These are phyloP conservation scores for Cercophora sp. DNA, from an alignment of 495 filamentous ascomycete species.

Conservation along the genomic window DNA sequence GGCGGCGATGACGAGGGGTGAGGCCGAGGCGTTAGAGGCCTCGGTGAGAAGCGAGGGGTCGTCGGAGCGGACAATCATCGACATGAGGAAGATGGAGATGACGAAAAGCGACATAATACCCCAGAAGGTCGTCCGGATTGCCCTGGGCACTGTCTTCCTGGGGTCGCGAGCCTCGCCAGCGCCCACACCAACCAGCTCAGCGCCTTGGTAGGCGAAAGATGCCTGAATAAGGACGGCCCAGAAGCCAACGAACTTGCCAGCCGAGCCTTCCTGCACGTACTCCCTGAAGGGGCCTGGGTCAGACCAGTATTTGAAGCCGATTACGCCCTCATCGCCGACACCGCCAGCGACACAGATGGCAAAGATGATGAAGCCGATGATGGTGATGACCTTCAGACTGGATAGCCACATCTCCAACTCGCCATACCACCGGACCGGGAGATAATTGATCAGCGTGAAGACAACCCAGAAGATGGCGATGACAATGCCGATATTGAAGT, in stretches of 20 bases:
- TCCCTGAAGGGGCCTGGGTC: constrained; percentile 65
- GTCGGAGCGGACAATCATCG: constrained; percentile 59
- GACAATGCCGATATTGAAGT: constrained; percentile 57
- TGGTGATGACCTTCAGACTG: constrained; percentile 70
- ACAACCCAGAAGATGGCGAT: constrained; percentile 73
- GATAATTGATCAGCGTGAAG: constrained; percentile 62
- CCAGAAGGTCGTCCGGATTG: constrained; percentile 54
- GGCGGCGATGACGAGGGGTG: constrained; percentile 69
- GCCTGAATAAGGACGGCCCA: constrained; percentile 47
- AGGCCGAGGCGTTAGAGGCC: constrained; percentile 53
- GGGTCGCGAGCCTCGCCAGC: constrained; percentile 65
- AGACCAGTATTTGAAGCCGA: constrained; percentile 72
- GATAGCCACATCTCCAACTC: constrained; percentile 74
- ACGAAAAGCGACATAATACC: constrained; percentile 64
- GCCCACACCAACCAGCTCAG: constrained; percentile 63
- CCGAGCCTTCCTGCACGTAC: constrained; percentile 39
- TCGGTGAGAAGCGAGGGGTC: constrained; percentile 45
- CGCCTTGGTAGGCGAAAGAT: constrained; percentile 45
- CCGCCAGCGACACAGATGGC: constrained; percentile 66
- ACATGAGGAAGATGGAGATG: constrained; percentile 62
- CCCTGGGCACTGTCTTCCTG: constrained; percentile 50
- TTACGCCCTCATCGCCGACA: constrained; percentile 57
- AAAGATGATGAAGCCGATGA: constrained; percentile 64
- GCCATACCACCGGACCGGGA: constrained; percentile 65
- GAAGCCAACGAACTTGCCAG: constrained; percentile 45